Evolutionary conservation across 257 asterid species (phyloP), one percentile per base, ranked within the genome.

Genomic region (Verbascum thapsus): DNA sequence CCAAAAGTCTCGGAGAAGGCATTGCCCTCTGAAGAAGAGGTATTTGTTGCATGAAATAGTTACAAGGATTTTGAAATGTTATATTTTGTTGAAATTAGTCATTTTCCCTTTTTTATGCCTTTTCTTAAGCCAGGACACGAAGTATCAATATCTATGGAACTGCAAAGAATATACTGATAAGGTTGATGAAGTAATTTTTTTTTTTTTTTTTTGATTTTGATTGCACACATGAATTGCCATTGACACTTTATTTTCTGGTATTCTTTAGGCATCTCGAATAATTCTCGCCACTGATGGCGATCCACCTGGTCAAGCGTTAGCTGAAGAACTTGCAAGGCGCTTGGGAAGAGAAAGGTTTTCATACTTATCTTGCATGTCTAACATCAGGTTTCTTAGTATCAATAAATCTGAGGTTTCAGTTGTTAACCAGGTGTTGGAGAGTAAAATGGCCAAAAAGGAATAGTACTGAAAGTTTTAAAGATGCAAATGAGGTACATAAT

Each of bases 301-400:
- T 76, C 67, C 79, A 69, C 97, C 97, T 48, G 96, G 99, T 52
- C 97, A 83, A 77, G 97, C 99, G 69, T 79, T 92, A 67, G 96
- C 99, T 3, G 99, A 92, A 83, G 97, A 89, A 81, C 96, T 89
- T 76, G 96, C 97, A n/a, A 78, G 97, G 35, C 95, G 97, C 74
- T 72, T 92, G 72, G 99, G 99, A 74, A 90, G 94, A 82, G 99
- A 92, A 74, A 79, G 95, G 97, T 89, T 18, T 76, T 61, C 61
- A 66, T 70, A 32, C 49, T 42, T 53, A 35, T 56, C 16, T n/a
- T 20, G 10, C 11, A 19, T 30, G 47, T 75, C 7, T 51, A 45
- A 32, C 55, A 32, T 58, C 30, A 54, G 44, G 53, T 56, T 13
- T 55, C 45, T 47, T n/a, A 39, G 22, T 22, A 30, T 67, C 10